Base-by-base conservation (phyloP, 225 moss, liverwort and hornwort genomes). In the Sphagnum tenellum region DNA sequence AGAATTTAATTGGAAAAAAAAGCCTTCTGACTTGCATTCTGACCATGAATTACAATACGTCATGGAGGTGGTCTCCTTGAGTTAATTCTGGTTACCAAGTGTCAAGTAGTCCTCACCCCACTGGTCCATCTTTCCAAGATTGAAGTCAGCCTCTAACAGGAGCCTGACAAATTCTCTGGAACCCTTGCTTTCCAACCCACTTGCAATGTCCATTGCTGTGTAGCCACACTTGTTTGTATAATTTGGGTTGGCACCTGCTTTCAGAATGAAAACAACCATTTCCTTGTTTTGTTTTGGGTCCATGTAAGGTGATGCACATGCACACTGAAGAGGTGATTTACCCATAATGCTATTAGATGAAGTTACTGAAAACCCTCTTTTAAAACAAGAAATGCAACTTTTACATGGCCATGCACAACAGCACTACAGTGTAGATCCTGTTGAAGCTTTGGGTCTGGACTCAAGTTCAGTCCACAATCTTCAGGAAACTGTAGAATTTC, bases 391-490 rank as follows among this genome's bases (percentile, higher is more conserved):
- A 10, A 10, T 12, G 5, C 55, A 56, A 56, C 55, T 5, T 56
- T 56, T 12, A 56, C 55, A 56, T 56, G 55, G 12, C 55, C 55
- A 12, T 5, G 5, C 55, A 10, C 4, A 56, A 12, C 55, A 10
- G 55, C 55, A 56, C 10, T 56, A 56, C 12, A 12, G 12, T 10
- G 55, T 56, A 56, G 55, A 56, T 12, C 55, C 10, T 5, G 4
- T 5, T 4, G 55, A 10, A 10, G 11, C 3, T 56, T 56, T 56
- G 10, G 10, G 11, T 10, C 11, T 56, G 12, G 55, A 12, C 55
- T 56, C 55, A 56, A 56, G 55, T 56, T 12, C 55, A 56, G 12
- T 56, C 55, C 55, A 12, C 55, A 56, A 12, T 56, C 55, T 56
- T 56, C 55, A 5, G 12, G 55, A 56, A 56, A 29, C 29, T 29